Conservation (phyloP, 345 rosid genomes). For the Sonneratia caseolaris region DNA sequence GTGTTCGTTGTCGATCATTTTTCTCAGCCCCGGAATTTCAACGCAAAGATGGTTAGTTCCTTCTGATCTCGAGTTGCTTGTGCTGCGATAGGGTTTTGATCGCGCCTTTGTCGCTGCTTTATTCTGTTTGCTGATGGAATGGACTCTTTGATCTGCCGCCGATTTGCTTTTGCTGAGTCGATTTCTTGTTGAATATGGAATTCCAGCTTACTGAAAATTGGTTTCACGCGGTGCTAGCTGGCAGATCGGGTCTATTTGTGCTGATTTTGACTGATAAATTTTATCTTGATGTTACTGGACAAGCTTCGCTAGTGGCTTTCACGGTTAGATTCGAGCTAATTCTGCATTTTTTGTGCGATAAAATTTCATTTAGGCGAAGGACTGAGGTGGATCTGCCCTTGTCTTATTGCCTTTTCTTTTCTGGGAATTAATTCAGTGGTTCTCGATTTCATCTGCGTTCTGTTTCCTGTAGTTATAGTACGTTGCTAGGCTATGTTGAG, state of each 20-base stretch:
- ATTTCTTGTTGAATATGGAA: neutral
- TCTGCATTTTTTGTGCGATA: neutral
- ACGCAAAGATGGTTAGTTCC: neutral
- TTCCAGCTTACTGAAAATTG: neutral
- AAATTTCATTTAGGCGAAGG: neutral
- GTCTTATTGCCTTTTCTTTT: neutral
- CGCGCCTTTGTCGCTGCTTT: neutral
- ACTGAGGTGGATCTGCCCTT: neutral
- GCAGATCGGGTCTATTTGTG: slow-evolving; percentile 1
- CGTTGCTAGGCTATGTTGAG: neutral
- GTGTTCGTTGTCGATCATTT: neutral
- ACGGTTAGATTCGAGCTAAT: neutral
- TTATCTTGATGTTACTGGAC: neutral
- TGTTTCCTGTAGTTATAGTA: neutral
- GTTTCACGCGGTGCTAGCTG: neutral
- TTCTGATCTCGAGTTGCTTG: neutral
- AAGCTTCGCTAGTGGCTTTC: neutral
- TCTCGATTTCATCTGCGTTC: neutral
- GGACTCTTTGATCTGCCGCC: slow-evolving; percentile 2
- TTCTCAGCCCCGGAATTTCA: neutral
- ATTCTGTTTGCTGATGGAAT: neutral
- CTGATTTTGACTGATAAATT: neutral
- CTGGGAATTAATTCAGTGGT: neutral
- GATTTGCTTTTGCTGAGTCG: neutral
- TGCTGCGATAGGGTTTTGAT: neutral